These are phyloP conservation scores for Casuarina equisetifolia DNA, from an alignment of 306 rosid species.

Conservation along the genomic window DNA sequence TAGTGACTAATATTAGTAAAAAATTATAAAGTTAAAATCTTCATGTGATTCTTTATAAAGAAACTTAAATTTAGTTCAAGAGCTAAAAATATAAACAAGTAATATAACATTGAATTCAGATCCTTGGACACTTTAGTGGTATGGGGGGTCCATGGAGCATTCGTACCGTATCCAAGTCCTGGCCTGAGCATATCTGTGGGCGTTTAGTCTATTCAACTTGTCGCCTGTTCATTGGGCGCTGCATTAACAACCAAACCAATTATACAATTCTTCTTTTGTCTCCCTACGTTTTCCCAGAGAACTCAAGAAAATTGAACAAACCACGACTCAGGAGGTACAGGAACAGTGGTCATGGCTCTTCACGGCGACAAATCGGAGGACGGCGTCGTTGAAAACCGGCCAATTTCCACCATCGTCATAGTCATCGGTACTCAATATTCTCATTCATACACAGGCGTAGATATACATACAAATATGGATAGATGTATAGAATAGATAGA, in stretches of 20 bases:
- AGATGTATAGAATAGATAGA: neutral
- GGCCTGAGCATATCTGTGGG: too few relatives aligned
- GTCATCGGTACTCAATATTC: constrained; percentile 50
- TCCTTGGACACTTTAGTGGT: too few relatives aligned
- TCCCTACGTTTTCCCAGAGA: neutral
- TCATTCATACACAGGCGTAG: neutral
- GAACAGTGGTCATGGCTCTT: constrained; percentile 39
- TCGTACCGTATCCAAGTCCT: too few relatives aligned
- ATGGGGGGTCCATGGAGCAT: too few relatives aligned
- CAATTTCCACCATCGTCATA: constrained; percentile 67
- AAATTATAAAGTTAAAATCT: too few relatives aligned
- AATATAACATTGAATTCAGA: too few relatives aligned
- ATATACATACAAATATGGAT: neutral
- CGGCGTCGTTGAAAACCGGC: constrained; percentile 43
- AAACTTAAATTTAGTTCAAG: too few relatives aligned
- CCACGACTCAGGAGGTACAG: neutral
- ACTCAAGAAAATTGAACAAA: neutral
- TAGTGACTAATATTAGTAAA: too few relatives aligned
- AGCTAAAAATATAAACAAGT: too few relatives aligned
- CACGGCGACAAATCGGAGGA: constrained; percentile 42
- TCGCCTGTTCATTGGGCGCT: neutral
- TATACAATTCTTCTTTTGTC: neutral
- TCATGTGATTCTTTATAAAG: too few relatives aligned
- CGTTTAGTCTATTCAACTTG: neutral
- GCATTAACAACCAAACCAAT: neutral